Conservation (phyloP, 768 basidiomycete genomes). For the Xanthoconium stramineum region DNA sequence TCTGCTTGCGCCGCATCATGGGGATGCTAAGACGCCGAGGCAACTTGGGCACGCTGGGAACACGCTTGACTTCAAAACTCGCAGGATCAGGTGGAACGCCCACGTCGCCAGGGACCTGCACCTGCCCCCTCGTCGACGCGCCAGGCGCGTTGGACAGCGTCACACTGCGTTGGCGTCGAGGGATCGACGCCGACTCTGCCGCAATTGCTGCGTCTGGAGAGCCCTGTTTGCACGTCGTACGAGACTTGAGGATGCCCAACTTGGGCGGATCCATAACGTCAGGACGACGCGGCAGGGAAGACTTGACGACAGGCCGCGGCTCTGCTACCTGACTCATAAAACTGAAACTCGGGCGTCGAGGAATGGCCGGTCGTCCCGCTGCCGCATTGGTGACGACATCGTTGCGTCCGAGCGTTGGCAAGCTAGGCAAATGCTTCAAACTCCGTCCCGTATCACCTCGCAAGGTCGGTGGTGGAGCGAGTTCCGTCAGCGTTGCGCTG, state of each 20-base stretch:
- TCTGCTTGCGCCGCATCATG: constrained; percentile 28
- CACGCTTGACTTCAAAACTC: constrained; percentile 6
- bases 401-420: constrained; percentile 15
- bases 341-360: constrained; percentile 17
- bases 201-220: neutral
- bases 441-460: constrained; percentile 6
- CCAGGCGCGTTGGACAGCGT: constrained; percentile 20
- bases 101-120: neutral
- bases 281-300: neutral
- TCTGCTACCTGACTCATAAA: neutral
- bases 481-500: constrained; percentile 9
- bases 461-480: constrained; percentile 18
- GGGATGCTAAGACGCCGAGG: constrained; percentile 30
- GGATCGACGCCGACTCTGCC: neutral
- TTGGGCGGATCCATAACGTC: constrained; percentile 8
- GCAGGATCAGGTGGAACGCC: neutral
- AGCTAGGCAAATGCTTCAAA: constrained; percentile 26
- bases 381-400: neutral
- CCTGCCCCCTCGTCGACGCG: neutral
- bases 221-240: constrained; percentile 3
- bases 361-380: neutral
- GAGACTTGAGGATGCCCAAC: constrained; percentile 17
- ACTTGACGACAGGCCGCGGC: neutral
- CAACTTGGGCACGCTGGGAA: constrained; percentile 22
- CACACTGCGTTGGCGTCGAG: constrained; percentile 16